A percentile compares a stretch with the other conserved stretches of the same genome.
These are phyloP conservation scores for Recurvomyces mirabilis DNA, from an alignment of 495 filamentous ascomycete species.

Conservation along the genomic window DNA sequence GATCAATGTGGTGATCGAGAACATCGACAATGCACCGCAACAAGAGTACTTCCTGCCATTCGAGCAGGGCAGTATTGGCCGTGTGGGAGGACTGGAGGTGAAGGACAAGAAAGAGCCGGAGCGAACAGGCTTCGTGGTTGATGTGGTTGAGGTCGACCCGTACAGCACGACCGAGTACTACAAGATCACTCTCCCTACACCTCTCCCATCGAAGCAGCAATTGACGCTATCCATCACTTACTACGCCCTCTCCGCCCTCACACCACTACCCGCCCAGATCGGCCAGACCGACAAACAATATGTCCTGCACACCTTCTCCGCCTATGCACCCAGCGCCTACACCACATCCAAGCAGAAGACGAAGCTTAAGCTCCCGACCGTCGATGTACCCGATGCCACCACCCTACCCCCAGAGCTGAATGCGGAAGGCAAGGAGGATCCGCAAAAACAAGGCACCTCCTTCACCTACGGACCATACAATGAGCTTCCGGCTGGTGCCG, in stretches of 20 bases:
- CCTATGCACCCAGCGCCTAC: slow-evolving; percentile 73
- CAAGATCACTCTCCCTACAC: slow-evolving; percentile 60
- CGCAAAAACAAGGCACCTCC: slow-evolving; percentile 69
- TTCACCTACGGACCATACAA: slow-evolving; percentile 90
- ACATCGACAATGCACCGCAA: slow-evolving; percentile 63
- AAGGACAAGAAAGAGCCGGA: slow-evolving; percentile 73
- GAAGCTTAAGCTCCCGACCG: slow-evolving; percentile 76
- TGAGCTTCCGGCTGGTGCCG: slow-evolving; percentile 59
- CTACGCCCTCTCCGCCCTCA: slow-evolving; percentile 59
- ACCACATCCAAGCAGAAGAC: slow-evolving; percentile 86
- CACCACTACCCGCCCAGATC: slow-evolving; percentile 70
- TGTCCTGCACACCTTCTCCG: slow-evolving; percentile 71
- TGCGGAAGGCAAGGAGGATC: slow-evolving; percentile 53
- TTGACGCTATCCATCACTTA: slow-evolving; percentile 80
- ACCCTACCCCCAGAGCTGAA: slow-evolving; percentile 46
- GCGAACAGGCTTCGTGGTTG: slow-evolving; percentile 54
- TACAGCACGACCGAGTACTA: slow-evolving; percentile 74
- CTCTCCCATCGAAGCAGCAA: slow-evolving; percentile 62
- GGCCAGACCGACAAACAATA: slow-evolving; percentile 74
- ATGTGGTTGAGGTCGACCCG: slow-evolving; percentile 51
- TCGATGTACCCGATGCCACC: slow-evolving; percentile 75
- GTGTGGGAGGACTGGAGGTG: slow-evolving; percentile 77
- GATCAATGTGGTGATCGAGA: slow-evolving; percentile 90
- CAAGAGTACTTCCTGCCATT: slow-evolving; percentile 84
- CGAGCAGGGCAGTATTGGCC: slow-evolving; percentile 56